Conservation (phyloP, 2,329 filamentous ascomycete genomes). For the Fusarium pseudoanthophilum region DNA sequence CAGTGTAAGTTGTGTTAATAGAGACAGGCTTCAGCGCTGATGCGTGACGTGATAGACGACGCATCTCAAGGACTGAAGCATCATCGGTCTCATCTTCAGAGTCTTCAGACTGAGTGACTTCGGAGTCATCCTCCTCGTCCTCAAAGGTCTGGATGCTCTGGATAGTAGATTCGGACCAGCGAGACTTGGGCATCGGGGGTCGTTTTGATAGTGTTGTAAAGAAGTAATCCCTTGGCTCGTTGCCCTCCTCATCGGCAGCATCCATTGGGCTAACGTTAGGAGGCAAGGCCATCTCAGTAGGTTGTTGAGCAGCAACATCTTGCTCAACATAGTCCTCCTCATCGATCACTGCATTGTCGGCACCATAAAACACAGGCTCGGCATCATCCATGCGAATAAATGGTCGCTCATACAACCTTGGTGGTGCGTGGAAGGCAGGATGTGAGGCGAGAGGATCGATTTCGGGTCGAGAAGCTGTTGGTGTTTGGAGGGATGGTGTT, state of each 20-base stretch:
- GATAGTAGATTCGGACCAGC: constrained; percentile 58
- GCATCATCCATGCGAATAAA: constrained; percentile 45
- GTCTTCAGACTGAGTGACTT: constrained; percentile 37
- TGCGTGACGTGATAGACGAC: constrained; percentile 36
- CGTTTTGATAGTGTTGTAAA: constrained; percentile 44
- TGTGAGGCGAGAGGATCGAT: constrained; percentile 51
- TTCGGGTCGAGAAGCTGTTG: constrained; percentile 42
- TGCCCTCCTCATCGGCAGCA: constrained; percentile 35
- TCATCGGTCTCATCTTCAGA: constrained; percentile 40
- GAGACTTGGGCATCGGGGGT: constrained; percentile 50
- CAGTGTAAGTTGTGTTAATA: constrained; percentile 51
- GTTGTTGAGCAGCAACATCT: constrained; percentile 41
- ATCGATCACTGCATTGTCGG: constrained; percentile 35
- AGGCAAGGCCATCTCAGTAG: constrained; percentile 47
- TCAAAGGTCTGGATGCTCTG: constrained; percentile 44
- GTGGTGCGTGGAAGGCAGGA: constrained; percentile 51
- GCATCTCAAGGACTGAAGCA: constrained; percentile 41
- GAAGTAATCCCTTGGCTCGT: constrained; percentile 50
- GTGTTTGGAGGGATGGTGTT: constrained; percentile 36
- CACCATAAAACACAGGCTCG: constrained; percentile 45
- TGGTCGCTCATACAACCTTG: constrained; percentile 51
- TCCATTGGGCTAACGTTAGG: constrained; percentile 44
- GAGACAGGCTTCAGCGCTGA: constrained; percentile 42
- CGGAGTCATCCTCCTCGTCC: constrained; percentile 39
- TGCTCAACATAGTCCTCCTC: constrained; percentile 43